Base-by-base conservation (phyloP, 2,329 filamentous ascomycete species). In the Blastomyces silverae region DNA sequence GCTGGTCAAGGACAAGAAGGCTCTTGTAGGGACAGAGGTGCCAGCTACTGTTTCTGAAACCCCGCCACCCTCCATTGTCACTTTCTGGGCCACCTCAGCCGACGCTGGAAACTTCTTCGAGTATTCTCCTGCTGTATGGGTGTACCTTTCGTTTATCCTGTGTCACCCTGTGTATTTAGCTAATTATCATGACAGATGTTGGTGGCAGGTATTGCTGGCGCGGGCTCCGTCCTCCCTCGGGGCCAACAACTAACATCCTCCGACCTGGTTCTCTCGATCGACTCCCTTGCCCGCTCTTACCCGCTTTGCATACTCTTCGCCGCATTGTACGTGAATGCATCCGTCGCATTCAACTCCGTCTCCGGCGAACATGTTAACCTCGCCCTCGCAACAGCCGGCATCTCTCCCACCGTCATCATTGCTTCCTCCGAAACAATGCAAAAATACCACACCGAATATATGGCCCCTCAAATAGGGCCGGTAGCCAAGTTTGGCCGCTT, bases 311-410 rank as follows among this genome's bases (percentile, higher is more conserved):
- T 95, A 66, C 91, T 91, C 0, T 82, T 99, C 65, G 87, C 89
- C 0, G 92, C 92, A 0, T 83, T 99, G 10, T 96, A 87, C 77
- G 89, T 87, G 28, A 94, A 96, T 74, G 84, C 91, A 22, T 94
- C 91, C 0, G 79, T 99, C 25, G 91, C 92, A 34, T 84, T 99
- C 71, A 97, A 91, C 78, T 94, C 92, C 0, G 92, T 96, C 34
- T 89, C 92, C 20, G 89, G 89, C 7, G 83, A 85, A 46, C 85
- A 85, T 13, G 82, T 89, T 15, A 87, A 94, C 73, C 82, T 97
- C 48, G 80, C 82, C 22, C 78, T 92, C 28, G 91, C 91, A 28
- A 89, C 89, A 28, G 84, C 87, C 66, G 87, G 87, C 58, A 81
- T 95, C 50, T 85, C 89, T 0, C 93, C 93, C 0, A 97, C 92